Base-by-base conservation (phyloP, 192 early-diverging fungal genomes). In the Mortierella hygrophila region DNA sequence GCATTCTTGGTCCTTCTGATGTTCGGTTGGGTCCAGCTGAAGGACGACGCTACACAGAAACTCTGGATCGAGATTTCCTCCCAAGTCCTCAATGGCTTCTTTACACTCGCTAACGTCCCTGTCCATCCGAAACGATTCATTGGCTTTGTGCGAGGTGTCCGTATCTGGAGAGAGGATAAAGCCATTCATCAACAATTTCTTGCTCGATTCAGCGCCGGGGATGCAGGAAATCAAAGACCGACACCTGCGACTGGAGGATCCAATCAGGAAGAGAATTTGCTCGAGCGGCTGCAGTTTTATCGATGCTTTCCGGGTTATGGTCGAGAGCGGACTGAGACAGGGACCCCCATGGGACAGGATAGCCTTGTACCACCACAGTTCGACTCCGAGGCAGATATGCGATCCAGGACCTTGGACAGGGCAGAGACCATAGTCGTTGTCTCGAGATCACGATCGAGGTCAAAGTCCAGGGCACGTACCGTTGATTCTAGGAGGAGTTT, bases 41-140 rank as follows among this genome's bases (percentile, higher is more conserved):
- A 29, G 9, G 77, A 78, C 26, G 69, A 82, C 46, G 55, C 77
- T 10, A 82, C 71, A 18, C 82, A 88, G 74, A 83, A 83, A 54
- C 78, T 88, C 35, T 88, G 87, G 87, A 81, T 88, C 23, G 87
- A 88, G 74, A 83, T 88, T 68, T 79, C 87, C 10, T 88, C 87
- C 10, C 87, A 88, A 41, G 87, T 88, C 18, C 78, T 83, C 32
- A 88, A 88, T 71, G 87, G 87, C 6, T 80, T 88, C 70, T 88
- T 88, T 44, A 83, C 87, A 15, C 42, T 88, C 8, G 82, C 82
- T 70, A 83, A 83, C 60, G 82, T 88, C 6, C 82, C 82, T 42
- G 82, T 88, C 18, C 72, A 83, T 32, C 87, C 87, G n/a, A 82
- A 88, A 35, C 49, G 87, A 55, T 63, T 88, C n/a, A 35, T 80